phyloP scores from a whole-genome alignment of 169 alveolate species.

The Eimeria sp. region DNA sequence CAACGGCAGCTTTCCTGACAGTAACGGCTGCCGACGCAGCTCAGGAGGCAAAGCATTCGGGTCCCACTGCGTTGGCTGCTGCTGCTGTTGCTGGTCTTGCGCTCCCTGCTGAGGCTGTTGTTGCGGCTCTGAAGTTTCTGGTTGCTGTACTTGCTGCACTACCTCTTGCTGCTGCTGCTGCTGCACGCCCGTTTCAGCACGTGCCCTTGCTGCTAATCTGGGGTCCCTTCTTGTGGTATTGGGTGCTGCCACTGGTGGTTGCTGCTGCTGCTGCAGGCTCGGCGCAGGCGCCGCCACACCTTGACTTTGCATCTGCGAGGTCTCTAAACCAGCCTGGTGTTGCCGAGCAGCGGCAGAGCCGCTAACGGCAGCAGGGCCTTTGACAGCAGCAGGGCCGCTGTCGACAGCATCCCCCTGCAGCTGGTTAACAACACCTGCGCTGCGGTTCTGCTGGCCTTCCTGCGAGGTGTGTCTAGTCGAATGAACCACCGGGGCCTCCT shows the following conservation, averaged over 20 bases:
- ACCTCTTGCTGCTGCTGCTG: constrained; percentile 46
- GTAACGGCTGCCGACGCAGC: constrained; percentile 72
- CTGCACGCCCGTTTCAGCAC: constrained; percentile 32
- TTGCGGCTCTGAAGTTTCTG: constrained; percentile 23
- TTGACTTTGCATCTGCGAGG: background rate
- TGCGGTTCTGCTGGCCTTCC: background rate
- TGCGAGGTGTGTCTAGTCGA: background rate
- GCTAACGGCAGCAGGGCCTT: too few species aligned
- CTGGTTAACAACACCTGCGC: background rate
- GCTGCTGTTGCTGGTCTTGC: constrained; percentile 58
- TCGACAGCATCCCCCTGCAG: background rate
- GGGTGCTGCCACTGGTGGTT: constrained; percentile 16
- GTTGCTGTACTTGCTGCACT: background rate
- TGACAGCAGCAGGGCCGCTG: background rate
- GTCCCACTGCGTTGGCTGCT: constrained; percentile 20
- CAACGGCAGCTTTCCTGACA: constrained; percentile 83
- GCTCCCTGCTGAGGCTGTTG: background rate
- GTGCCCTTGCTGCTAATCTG: constrained; percentile 64
- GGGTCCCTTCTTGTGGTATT: constrained; percentile 42
- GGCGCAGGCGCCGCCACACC: constrained; percentile 9
- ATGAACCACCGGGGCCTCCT: constrained; percentile 30
- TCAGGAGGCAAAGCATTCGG: constrained; percentile 39
- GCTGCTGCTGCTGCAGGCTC: background rate
- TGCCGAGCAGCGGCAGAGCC: constrained; percentile 2
- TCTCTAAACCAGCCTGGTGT: background rate